Conservation (phyloP, 306 rosid species). For the Quercus mongolica region DNA sequence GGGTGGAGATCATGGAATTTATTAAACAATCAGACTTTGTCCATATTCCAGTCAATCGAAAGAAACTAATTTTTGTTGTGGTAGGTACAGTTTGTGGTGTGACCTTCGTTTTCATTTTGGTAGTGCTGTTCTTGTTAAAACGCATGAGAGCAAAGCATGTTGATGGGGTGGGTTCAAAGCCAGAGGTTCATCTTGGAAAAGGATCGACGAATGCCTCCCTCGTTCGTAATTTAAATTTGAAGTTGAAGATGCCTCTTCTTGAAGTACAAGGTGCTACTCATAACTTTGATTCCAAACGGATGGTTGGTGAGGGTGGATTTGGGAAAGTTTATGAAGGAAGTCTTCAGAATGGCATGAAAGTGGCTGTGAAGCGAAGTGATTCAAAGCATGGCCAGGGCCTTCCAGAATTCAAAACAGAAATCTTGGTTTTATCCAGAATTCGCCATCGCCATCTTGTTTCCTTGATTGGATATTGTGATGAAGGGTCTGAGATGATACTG, state of each 20-base stretch:
- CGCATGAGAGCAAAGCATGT: conserved; percentile 9
- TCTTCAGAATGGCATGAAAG: conserved; percentile 30
- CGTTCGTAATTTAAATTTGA: conserved; percentile 31
- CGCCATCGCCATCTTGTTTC: conserved; percentile 55
- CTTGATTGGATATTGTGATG: conserved; percentile 49
- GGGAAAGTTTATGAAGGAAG: conserved; percentile 50
- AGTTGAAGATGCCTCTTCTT: conserved; percentile 28
- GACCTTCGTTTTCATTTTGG: conserved; percentile 10
- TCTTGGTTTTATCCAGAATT: conserved; percentile 50
- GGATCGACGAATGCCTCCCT: conserved; percentile 30
- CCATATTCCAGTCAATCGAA: neutral
- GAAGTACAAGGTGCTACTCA: conserved; percentile 41
- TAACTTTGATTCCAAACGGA: conserved; percentile 23
- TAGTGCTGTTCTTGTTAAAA: conserved; percentile 21
- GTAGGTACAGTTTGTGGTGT: conserved; percentile 29
- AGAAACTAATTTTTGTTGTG: neutral
- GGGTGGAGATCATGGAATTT: conserved; percentile 41
- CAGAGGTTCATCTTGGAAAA: conserved; percentile 13
- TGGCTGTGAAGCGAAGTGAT: conserved; percentile 51
- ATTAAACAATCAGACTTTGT: neutral
- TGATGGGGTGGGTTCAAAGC: conserved; percentile 1
- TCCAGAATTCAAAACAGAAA: conserved; percentile 45
- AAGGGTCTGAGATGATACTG: conserved; percentile 48
- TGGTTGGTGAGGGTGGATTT: conserved; percentile 52
- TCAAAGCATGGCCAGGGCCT: conserved; percentile 53